Evolutionary conservation across 768 basidiomycete species (phyloP).

Genomic region (Trametes maxima): DNA sequence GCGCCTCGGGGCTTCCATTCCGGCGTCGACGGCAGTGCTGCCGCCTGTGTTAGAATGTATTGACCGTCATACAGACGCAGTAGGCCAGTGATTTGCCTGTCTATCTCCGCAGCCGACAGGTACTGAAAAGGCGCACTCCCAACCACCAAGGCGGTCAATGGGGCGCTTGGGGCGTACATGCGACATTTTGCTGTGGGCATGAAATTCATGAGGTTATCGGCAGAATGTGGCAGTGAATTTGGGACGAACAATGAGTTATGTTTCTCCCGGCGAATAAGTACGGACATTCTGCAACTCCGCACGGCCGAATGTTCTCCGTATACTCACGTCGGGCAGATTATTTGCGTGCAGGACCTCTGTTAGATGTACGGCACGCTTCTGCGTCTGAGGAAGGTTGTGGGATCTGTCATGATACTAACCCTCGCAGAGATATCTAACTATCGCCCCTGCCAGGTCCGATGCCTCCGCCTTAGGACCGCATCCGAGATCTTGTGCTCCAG

Average conservation of each 20-base stretch:
- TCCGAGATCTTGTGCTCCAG: slow-evolving; percentile 2
- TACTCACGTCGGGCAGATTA: not conserved
- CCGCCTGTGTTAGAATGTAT: not conserved
- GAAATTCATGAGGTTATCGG: not conserved
- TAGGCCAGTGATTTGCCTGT: not conserved
- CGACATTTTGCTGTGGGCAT: not conserved
- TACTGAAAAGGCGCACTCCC: not conserved
- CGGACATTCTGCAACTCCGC: not conserved
- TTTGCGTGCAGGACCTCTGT: not conserved
- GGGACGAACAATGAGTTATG: not conserved
- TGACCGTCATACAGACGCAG: not conserved
- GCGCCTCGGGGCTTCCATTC: not conserved
- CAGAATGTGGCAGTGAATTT: not conserved
- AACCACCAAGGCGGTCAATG: not conserved
- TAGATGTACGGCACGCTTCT: not conserved
- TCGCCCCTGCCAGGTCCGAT: not conserved
- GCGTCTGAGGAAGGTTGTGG: not conserved
- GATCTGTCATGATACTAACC: not conserved
- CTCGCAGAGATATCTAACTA: not conserved
- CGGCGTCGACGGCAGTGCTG: not conserved
- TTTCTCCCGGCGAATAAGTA: not conserved
- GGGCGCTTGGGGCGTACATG: no score
- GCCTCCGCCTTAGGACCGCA: slow-evolving; percentile 2
- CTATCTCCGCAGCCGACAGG: not conserved
- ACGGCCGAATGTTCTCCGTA: not conserved